Evolutionary conservation across 2,329 filamentous ascomycete genomes (phyloP).

Genomic region (Monilinia fructigena): DNA sequence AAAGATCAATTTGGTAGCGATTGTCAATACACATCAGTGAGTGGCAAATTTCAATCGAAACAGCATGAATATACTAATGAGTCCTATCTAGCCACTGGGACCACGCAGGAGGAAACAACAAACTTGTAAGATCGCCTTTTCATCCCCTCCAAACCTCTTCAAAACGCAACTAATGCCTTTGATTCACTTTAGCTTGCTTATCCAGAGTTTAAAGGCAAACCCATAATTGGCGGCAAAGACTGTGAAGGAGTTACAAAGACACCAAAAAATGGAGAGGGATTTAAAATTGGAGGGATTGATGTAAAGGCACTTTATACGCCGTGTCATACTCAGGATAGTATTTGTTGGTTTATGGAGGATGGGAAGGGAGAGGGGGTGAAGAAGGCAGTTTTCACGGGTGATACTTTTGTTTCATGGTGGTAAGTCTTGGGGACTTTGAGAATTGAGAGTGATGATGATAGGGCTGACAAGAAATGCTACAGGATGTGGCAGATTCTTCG

Average conservation of each 20-base stretch:
- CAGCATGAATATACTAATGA: slow-evolving; percentile 22
- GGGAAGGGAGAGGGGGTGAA: slow-evolving; percentile 50
- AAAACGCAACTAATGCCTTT: neutral
- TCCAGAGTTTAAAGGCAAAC: slow-evolving; percentile 44
- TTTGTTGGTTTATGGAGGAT: slow-evolving; percentile 91
- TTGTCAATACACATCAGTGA: slow-evolving; percentile 97
- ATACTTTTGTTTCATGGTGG: slow-evolving; percentile 94
- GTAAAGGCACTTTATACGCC: slow-evolving; percentile 91
- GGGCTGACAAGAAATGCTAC: slow-evolving; percentile 7
- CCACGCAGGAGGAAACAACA: slow-evolving; percentile 86
- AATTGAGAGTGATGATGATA: too few species aligned
- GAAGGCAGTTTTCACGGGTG: slow-evolving; percentile 87
- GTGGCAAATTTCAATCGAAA: slow-evolving; percentile 39
- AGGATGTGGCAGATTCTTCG: slow-evolving; percentile 96
- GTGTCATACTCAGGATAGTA: slow-evolving; percentile 97
- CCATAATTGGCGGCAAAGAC: slow-evolving; percentile 84
- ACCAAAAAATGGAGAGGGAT: slow-evolving; percentile 71
- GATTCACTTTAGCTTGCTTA: slow-evolving; percentile 28
- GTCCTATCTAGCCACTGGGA: slow-evolving; percentile 73
- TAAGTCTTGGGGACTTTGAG: slow-evolving; percentile 41
- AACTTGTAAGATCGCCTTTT: slow-evolving; percentile 57
- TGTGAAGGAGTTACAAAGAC: slow-evolving; percentile 78
- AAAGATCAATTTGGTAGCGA: slow-evolving; percentile 78
- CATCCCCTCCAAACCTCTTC: neutral
- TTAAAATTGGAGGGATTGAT: slow-evolving; percentile 79